phyloP scores from a whole-genome alignment of 176 grass and related monocot genomes.

The Avena eriantha region DNA sequence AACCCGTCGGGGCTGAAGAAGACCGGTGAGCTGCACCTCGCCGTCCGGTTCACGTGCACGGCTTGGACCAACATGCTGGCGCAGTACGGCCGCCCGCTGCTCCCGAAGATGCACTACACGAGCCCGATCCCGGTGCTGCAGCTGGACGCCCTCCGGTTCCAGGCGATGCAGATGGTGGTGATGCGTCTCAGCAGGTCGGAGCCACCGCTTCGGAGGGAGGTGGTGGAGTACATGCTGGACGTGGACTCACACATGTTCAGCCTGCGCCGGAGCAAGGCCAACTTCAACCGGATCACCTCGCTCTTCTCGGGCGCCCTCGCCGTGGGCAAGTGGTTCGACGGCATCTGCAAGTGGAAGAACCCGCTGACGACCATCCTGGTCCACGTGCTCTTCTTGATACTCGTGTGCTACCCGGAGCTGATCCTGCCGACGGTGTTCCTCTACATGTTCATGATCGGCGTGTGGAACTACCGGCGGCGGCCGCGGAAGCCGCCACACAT shows the following conservation, averaged over 20 bases:
- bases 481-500: slow-evolving; percentile 67
- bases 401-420: slow-evolving; percentile 79
- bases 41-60: slow-evolving; percentile 80
- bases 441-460: slow-evolving; percentile 59
- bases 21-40: slow-evolving; percentile 78
- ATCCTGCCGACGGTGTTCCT: slow-evolving; percentile 84
- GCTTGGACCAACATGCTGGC: slow-evolving; percentile 74
- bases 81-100: slow-evolving; percentile 59
- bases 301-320: slow-evolving; percentile 52
- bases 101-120: slow-evolving; percentile 84
- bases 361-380: slow-evolving; percentile 69
- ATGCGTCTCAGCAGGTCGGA: slow-evolving; percentile 46
- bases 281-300: slow-evolving; percentile 62
- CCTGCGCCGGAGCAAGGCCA: slow-evolving; percentile 78
- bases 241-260: slow-evolving; percentile 83
- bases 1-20: slow-evolving; percentile 57
- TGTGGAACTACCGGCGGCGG: slow-evolving; percentile 64
- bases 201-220: slow-evolving; percentile 68
- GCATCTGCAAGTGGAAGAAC: slow-evolving; percentile 78
- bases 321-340: slow-evolving; percentile 56
- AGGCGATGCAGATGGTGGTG: slow-evolving; percentile 70
- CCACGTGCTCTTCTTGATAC: slow-evolving; percentile 74
- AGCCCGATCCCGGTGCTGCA: slow-evolving; percentile 64
- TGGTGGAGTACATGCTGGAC: slow-evolving; percentile 92
- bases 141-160: slow-evolving; percentile 55